phyloP scores from a whole-genome alignment of 441 rosid species.

The Adansonia madagascariensis region DNA sequence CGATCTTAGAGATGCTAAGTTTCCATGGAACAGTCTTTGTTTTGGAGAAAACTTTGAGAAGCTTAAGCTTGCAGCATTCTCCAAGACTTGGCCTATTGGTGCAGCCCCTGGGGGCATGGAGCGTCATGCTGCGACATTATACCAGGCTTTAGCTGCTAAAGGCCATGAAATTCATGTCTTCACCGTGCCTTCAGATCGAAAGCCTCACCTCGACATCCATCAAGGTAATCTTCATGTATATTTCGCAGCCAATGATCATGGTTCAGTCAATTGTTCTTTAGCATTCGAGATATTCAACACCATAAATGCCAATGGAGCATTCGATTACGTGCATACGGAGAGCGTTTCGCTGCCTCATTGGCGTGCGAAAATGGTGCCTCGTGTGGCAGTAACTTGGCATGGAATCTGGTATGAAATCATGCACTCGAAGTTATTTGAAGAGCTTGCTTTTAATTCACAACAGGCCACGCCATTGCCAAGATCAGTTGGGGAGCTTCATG shows the following conservation, averaged over 20 bases:
- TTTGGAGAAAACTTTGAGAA: slow-evolving; percentile 52
- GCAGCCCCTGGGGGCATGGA: slow-evolving; percentile 75
- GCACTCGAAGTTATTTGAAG: slow-evolving; percentile 66
- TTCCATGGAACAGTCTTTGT: slow-evolving; percentile 72
- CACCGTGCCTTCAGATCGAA: slow-evolving; percentile 64
- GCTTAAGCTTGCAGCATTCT: slow-evolving; percentile 69
- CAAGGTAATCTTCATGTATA: slow-evolving; percentile 57
- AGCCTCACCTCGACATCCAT: slow-evolving; percentile 44
- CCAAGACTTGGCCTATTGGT: slow-evolving; percentile 62
- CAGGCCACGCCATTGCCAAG: slow-evolving; percentile 30
- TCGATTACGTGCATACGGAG: slow-evolving; percentile 74
- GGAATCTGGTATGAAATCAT: slow-evolving; percentile 80
- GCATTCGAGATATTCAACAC: slow-evolving; percentile 65
- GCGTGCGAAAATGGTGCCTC: slow-evolving; percentile 54
- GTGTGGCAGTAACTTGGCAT: slow-evolving; percentile 78
- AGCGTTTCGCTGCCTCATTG: slow-evolving; percentile 76
- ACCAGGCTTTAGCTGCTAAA: slow-evolving; percentile 52
- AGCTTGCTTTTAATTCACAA: slow-evolving; percentile 46
- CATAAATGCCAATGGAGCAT: slow-evolving; percentile 39
- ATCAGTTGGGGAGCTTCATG: slow-evolving; percentile 55
- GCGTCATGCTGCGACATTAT: slow-evolving; percentile 65
- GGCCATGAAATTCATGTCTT: slow-evolving; percentile 76
- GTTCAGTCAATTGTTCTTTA: slow-evolving; percentile 51
- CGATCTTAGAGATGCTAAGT: slow-evolving; percentile 59
- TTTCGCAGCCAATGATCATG: slow-evolving; percentile 65